Evolutionary conservation across 139 green algal species (phyloP), one percentile per base, ranked within the genome.

Genomic region (Ettlia oleoabundans): DNA sequence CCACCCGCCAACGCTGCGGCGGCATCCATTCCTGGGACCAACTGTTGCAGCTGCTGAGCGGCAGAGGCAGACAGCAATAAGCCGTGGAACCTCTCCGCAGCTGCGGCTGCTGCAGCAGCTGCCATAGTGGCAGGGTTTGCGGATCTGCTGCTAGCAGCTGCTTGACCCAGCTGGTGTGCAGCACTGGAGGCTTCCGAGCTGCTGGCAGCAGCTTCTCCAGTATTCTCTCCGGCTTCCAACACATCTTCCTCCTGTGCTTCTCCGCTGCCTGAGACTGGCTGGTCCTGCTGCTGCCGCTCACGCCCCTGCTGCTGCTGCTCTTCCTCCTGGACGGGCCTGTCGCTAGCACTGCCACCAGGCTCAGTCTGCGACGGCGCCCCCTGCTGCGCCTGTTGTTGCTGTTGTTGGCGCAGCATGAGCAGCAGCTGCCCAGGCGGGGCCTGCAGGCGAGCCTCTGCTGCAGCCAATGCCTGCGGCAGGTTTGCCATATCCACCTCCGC

Each of bases 1-100:
- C 47, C 22, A 22, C 47, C 64, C 4, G 68, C 61, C 47, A 75
- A 35, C 4, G 67, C 71, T 19, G 40, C 80, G 0, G 80, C 80
- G 9, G 80, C 62, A n/a, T 76, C 67, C n/a, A 78, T 32, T 8
- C 67, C 80, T 0, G 80, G 80, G 30, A 84, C 47, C 58, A 84
- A 66, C 13, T 66, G 80, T 55, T 70, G 53, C 70, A 84, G 41
- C 22, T 70, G 80, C 63, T 84, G 33, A 1, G 80, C 80, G 24
- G 79, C 66, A 21, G 66, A 43, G 3, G 41, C 58, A 21, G 80
- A 52, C 32, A 84, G 22, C 30, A 84, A 22, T 10, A 51, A 33
- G 33, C 33, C 43, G 10, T 33, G 51, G 32, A 76, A 84, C 2
- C 68, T n/a, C 2, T 55, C 70, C 13, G 30, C 35, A 35, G 35